Percentiles rank a stretch among this genome's conserved stretches.
These are phyloP conservation scores for Agrocybe chaxingu DNA, from an alignment of 768 basidiomycete species.

Conservation along the genomic window DNA sequence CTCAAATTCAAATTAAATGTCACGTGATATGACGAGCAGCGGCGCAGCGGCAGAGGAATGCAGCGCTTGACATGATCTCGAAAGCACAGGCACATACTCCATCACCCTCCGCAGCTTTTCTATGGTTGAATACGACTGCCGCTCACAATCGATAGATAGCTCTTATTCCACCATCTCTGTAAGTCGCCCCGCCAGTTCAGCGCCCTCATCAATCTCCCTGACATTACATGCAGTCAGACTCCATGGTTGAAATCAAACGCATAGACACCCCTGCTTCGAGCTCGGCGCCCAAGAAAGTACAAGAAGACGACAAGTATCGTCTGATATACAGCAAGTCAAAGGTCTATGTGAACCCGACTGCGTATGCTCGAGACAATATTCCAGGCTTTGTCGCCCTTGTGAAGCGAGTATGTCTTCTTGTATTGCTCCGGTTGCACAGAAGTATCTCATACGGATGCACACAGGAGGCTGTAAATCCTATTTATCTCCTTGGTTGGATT, in stretches of 20 bases:
- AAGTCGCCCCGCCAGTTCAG: slow-evolving; percentile 6
- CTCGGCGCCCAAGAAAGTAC: slow-evolving; percentile 9
- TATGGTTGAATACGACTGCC: slow-evolving; percentile 18
- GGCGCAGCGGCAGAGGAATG: slow-evolving; percentile 6
- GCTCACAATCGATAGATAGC: slow-evolving; percentile 21
- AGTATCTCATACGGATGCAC: not conserved
- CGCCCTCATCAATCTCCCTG: not conserved
- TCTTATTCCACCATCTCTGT: slow-evolving; percentile 28
- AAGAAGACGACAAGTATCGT: slow-evolving; percentile 63
- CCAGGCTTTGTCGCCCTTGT: slow-evolving; percentile 92
- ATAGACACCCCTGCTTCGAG: slow-evolving; percentile 25
- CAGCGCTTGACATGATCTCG: not conserved
- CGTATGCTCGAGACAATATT: slow-evolving; percentile 89
- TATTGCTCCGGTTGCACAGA: slow-evolving; percentile 3
- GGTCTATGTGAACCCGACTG: slow-evolving; percentile 94
- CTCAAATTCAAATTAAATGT: not conserved
- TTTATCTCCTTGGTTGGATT: slow-evolving; percentile 88
- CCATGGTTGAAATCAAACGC: slow-evolving; percentile 78
- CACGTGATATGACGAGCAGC: slow-evolving; percentile 19
- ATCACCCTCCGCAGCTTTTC: slow-evolving; percentile 3
- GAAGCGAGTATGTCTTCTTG: slow-evolving; percentile 62
- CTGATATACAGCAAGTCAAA: slow-evolving; percentile 90
- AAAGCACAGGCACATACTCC: slow-evolving; percentile 1
- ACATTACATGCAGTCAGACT: slow-evolving; percentile 36
- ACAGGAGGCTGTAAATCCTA: slow-evolving; percentile 73